Base-by-base conservation (phyloP, 495 filamentous ascomycete species). In the Hypoxylon subgilvum region DNA sequence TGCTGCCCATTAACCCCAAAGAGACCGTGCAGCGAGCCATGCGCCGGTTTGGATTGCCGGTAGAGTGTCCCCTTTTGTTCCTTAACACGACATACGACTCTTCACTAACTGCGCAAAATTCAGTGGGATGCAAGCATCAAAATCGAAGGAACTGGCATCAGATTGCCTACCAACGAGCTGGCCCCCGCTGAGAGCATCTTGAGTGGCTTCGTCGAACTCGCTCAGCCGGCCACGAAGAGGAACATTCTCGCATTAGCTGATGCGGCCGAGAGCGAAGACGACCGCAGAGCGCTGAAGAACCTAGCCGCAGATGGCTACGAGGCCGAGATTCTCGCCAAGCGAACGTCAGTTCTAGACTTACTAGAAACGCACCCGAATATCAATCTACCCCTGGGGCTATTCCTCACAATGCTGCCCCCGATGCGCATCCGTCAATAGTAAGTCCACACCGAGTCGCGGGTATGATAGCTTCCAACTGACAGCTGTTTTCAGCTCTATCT, bases 341-440 rank as follows among this genome's bases (percentile, higher is more conserved):
- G 80, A 14, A 67, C 80, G 42, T 86, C 83, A 18, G 71, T 82
- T 6, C 71, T 89, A 1, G 86, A 88, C 49, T 65, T 89, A 2
- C 75, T 88, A 55, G 79, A 84, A 19, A 66, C 72, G n/a, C 78
- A 82, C 46, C 68, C 74, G 1, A 62, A 61, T 0, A 51, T 62
- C 32, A 41, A 52, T n/a, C 59, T 88, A 0, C 60, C 82, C 0
- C 73, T 89, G 28, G 76, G 73, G 14, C 70, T 74, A 8, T 90
- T 83, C 67, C 78, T 89, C 57, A 54, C 76, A 39, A 82, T 87
- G 76, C 80, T 88, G 0, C 79, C 83, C 0, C 85, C 84, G 0
- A 83, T 90, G 75, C 79, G 81, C 4, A 74, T 82, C 8, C 84
- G 87, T 9, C 84, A 88, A 67, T 90, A 89, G 57, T 61, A 49